Evolutionary conservation across 108 stramenopile species (phyloP).

Genomic region (Cyclotella sp.): DNA sequence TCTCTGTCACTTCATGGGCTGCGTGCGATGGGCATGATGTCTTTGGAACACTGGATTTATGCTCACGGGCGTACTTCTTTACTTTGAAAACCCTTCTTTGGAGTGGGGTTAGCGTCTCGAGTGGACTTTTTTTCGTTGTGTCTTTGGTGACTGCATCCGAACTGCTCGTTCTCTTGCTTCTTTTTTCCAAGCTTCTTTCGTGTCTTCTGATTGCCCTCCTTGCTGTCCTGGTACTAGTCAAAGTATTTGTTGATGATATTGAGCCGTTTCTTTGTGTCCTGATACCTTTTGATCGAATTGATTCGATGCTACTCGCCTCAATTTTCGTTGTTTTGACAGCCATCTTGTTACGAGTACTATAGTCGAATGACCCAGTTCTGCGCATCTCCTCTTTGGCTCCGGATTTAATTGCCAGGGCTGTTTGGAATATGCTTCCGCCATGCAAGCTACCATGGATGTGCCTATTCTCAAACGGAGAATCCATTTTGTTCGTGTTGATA

Average conservation of each 20-base stretch:
- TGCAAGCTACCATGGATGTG: not conserved
- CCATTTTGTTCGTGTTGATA: conserved; percentile 10
- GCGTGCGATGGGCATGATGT: not conserved
- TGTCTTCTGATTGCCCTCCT: too few relatives aligned
- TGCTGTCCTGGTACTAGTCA: too few relatives aligned
- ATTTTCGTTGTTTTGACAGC: too few relatives aligned
- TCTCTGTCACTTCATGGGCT: not conserved
- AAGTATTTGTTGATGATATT: too few relatives aligned
- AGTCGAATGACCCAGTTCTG: not conserved
- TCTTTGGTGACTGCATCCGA: not conserved
- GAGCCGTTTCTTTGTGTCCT: too few relatives aligned
- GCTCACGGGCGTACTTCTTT: not conserved
- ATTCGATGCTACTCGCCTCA: too few relatives aligned
- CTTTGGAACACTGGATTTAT: not conserved
- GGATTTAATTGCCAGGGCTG: conserved; percentile 1
- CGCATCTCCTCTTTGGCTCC: not conserved
- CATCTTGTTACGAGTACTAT: too few relatives aligned
- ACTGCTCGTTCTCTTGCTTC: not conserved
- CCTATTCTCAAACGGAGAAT: not conserved
- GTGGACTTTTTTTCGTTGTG: not conserved
- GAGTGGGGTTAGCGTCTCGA: not conserved
- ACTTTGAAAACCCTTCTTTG: conserved; percentile 1
- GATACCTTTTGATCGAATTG: too few relatives aligned
- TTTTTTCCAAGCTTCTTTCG: not conserved
- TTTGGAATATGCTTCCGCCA: not conserved